Base-by-base conservation (phyloP, 2,329 filamentous ascomycete genomes). In the Colletotrichum siamense region DNA sequence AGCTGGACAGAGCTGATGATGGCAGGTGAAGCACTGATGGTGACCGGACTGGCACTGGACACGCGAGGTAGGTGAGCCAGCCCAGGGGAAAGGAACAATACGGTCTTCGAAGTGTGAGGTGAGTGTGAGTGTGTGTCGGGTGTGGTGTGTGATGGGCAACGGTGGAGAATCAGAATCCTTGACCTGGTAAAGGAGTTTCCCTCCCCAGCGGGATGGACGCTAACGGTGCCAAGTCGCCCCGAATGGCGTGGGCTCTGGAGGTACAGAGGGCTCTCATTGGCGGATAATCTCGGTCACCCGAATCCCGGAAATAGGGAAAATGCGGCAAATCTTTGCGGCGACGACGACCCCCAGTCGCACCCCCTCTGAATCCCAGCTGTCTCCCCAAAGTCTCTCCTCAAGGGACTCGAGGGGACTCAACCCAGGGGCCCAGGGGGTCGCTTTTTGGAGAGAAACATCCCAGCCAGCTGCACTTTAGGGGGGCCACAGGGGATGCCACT, bases 281-380 rank as follows among this genome's bases (percentile, higher is more conserved):
- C 76, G 76, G 76, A 77, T 71, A 77, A 77, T 77, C 69, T 73
- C 36, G 32, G 49, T 16, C 62, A 16, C 34, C 34, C 36, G 32
- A 77, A 77, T 77, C 66, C 76, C 74, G 69, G 76, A 74, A 77
- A 77, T 77, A 68, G 76, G 74, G 69, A 77, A 67, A 74, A 77
- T 55, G 70, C 75, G 73, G 72, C 67, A 67, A 71, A 77, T 77
- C 75, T 66, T 77, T 71, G 66, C 55, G 71, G 75, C 66, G 61
- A 70, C 71, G 59, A 52, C 49, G 52, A 36, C 39, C 39, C 39
- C 39, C 28, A 32, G 16, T 26, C 30, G 16, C 22, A 39, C 66
- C 67, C 49, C 32, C 24, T 52, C 44, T 8, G 44, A 52, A 52
- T 52, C 44, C 44, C 44, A 52, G 44, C 44, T 52, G n/a, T 22